These are phyloP conservation scores for Inga oerstediana DNA, from an alignment of 306 rosid genomes.

Conservation along the genomic window DNA sequence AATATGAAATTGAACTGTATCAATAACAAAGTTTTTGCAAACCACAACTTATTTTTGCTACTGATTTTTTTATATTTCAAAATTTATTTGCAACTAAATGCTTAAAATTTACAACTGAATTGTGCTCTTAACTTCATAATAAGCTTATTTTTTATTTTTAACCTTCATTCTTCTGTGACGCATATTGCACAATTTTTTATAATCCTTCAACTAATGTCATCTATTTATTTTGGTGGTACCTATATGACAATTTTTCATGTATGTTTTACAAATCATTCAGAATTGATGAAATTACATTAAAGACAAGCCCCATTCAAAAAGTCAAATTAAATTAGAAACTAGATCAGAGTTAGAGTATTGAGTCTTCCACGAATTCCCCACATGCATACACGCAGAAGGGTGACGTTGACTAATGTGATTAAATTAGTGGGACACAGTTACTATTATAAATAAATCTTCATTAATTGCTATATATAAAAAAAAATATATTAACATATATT, in stretches of 20 bases:
- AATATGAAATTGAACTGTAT: too few species aligned
- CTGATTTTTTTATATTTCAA: too few species aligned
- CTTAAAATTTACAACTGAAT: too few species aligned
- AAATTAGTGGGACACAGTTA: too few species aligned
- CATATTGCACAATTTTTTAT: too few species aligned
- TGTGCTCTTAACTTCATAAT: neutral
- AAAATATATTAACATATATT: too few species aligned
- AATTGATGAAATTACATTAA: neutral
- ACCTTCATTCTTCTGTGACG: neutral
- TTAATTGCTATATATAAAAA: neutral
- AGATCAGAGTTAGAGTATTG: neutral
- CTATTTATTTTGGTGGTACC: too few species aligned
- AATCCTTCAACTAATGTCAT: neutral
- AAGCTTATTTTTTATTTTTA: too few species aligned
- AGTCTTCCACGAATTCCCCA: neutral
- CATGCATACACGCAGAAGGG: neutral
- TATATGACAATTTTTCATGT: too few species aligned
- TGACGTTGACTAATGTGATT: neutral
- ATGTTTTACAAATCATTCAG: neutral
- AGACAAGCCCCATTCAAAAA: neutral
- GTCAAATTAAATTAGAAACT: neutral
- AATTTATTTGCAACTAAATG: too few species aligned
- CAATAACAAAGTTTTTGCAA: neutral
- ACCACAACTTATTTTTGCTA: neutral
- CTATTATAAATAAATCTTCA: neutral